Conservation (phyloP, 441 rosid genomes). For the Corymbia citriodora region DNA sequence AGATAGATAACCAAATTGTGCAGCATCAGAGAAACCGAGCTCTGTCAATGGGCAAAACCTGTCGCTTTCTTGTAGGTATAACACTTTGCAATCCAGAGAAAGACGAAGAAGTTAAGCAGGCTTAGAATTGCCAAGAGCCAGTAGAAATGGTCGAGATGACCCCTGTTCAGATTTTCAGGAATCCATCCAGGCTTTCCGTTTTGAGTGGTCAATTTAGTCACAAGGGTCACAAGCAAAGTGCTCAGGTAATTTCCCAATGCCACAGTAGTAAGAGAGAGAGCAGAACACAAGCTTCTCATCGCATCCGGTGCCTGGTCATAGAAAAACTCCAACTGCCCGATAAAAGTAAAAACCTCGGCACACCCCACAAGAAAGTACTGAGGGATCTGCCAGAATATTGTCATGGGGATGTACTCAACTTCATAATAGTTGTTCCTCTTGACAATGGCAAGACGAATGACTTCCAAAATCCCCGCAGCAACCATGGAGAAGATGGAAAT, state of each 20-base stretch:
- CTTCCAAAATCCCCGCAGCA: slow-evolving; percentile 59
- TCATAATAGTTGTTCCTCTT: slow-evolving; percentile 55
- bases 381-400: slow-evolving; percentile 92
- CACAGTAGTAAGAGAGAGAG: slow-evolving; percentile 69
- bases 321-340: slow-evolving; percentile 89
- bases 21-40: not conserved
- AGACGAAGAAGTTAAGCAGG: slow-evolving; percentile 55
- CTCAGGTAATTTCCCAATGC: slow-evolving; percentile 83
- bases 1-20: not conserved
- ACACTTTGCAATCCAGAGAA: slow-evolving; percentile 65
- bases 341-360: slow-evolving; percentile 86
- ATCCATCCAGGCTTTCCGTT: slow-evolving; percentile 80
- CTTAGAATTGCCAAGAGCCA: slow-evolving; percentile 64
- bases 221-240: slow-evolving; percentile 73
- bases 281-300: slow-evolving; percentile 87
- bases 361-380: slow-evolving; percentile 85
- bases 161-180: slow-evolving; percentile 71
- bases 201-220: slow-evolving; percentile 39
- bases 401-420: slow-evolving; percentile 48
- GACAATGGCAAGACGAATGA: slow-evolving; percentile 47
- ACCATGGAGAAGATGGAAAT: slow-evolving; percentile 77
- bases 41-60: slow-evolving; percentile 20
- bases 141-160: slow-evolving; percentile 76
- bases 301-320: slow-evolving; percentile 97
- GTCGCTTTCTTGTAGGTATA: slow-evolving; percentile 71